A percentile compares a stretch with the other conserved stretches of the same genome.
These are phyloP conservation scores for Leucocoprinus birnbaumii DNA, from an alignment of 768 basidiomycete species.

Conservation along the genomic window DNA sequence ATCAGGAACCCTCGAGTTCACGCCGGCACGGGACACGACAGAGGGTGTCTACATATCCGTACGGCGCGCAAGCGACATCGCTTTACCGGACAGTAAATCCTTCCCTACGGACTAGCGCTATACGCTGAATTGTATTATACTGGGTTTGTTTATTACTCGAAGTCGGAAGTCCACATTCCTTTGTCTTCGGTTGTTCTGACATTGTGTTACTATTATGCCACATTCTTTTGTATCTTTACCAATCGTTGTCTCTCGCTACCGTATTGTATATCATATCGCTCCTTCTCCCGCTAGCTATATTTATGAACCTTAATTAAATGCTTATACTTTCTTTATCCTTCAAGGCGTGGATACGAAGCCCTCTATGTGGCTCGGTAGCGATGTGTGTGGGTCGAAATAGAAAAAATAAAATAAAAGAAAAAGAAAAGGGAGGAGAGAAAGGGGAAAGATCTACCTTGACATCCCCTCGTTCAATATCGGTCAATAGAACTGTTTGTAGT, in stretches of 20 bases:
- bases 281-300: not conserved
- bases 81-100: not conserved
- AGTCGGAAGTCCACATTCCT: not conserved
- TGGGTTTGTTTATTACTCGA: not conserved
- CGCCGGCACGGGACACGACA: conserved; percentile 10
- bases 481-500: no score
- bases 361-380: no score
- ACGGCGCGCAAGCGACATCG: not conserved
- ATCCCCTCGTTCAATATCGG: no score
- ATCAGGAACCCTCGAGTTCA: not conserved
- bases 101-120: not conserved
- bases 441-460: no score
- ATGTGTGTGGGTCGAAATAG: no score
- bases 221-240: not conserved
- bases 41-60: conserved; percentile 6
- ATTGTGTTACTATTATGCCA: not conserved
- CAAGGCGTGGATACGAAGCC: no score
- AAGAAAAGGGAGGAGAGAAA: no score
- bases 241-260: not conserved
- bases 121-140: not conserved
- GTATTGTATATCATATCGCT: not conserved
- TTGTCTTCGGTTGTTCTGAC: not conserved
- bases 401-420: no score
- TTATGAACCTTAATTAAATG: not conserved
- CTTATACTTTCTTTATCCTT: no score